These are phyloP conservation scores for Aspergillus hiratsukae DNA, from an alignment of 2,329 filamentous ascomycete species.

Conservation along the genomic window DNA sequence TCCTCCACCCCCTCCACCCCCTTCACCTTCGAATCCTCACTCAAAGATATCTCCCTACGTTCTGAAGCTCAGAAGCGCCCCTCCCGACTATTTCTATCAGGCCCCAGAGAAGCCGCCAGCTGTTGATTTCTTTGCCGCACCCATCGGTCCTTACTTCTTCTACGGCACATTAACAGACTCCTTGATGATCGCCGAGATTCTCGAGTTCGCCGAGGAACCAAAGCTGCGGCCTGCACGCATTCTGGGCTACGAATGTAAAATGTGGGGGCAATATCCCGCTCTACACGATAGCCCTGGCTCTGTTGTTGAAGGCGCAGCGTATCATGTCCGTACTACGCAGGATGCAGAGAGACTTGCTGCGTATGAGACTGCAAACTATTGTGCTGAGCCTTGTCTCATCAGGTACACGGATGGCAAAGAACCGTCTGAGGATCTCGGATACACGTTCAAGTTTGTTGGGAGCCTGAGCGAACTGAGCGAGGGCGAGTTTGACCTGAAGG, in stretches of 20 bases:
- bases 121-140: constrained; percentile 7
- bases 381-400: constrained; percentile 11
- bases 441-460: constrained; percentile 19
- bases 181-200: constrained; percentile 20
- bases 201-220: constrained; percentile 15
- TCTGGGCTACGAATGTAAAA: constrained; percentile 22
- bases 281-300: constrained; percentile 14
- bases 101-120: neutral
- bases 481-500: constrained; percentile 15
- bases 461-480: constrained; percentile 15
- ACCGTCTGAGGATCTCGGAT: constrained; percentile 8
- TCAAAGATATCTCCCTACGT: constrained; percentile 9
- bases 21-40: constrained; percentile 1
- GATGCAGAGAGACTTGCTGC: constrained; percentile 17
- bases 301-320: constrained; percentile 20
- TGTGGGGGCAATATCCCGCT: constrained; percentile 29
- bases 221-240: constrained; percentile 19
- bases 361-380: constrained; percentile 22
- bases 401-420: constrained; percentile 14
- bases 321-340: constrained; percentile 16
- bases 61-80: constrained; percentile 6
- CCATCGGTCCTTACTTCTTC: constrained; percentile 31
- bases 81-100: constrained; percentile 6
- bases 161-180: constrained; percentile 35
- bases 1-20: constrained; percentile 4